Percentiles rank a stretch among this genome's conserved stretches.
Conservation (phyloP, 768 basidiomycete species). For the Podaxis mareebaensis region DNA sequence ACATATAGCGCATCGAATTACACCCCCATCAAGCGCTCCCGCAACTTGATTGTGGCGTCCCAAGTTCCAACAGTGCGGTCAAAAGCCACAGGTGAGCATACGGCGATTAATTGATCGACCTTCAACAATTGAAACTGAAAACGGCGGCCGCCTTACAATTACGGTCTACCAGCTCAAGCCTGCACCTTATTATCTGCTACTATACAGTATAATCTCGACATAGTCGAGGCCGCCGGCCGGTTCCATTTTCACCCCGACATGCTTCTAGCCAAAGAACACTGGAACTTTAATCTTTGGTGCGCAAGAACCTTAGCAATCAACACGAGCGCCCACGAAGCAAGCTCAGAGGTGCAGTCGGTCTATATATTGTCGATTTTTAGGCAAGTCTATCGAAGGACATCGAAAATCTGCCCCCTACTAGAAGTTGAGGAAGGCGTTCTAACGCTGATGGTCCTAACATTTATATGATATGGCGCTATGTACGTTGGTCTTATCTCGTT, state of each 20-base stretch:
- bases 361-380: background rate
- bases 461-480: background rate
- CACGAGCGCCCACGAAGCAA: background rate
- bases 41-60: background rate
- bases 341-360: no score
- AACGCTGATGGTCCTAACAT: background rate
- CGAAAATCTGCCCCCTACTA: background rate
- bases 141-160: background rate
- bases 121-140: background rate
- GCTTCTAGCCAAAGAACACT: background rate
- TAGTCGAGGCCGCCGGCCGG: background rate
- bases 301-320: background rate
- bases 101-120: background rate
- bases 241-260: background rate
- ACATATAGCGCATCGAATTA: background rate
- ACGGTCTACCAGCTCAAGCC: background rate
- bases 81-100: background rate
- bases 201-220: background rate
- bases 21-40: background rate
- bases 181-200: background rate
- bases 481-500: conserved; percentile 7
- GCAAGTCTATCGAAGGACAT: background rate
- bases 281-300: background rate
- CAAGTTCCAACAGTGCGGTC: background rate
- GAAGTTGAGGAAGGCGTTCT: background rate